A percentile compares a stretch with the other conserved stretches of the same genome.
These are phyloP conservation scores for Neocatenulostroma microsporum DNA, from an alignment of 2,329 filamentous ascomycete genomes.

Conservation along the genomic window DNA sequence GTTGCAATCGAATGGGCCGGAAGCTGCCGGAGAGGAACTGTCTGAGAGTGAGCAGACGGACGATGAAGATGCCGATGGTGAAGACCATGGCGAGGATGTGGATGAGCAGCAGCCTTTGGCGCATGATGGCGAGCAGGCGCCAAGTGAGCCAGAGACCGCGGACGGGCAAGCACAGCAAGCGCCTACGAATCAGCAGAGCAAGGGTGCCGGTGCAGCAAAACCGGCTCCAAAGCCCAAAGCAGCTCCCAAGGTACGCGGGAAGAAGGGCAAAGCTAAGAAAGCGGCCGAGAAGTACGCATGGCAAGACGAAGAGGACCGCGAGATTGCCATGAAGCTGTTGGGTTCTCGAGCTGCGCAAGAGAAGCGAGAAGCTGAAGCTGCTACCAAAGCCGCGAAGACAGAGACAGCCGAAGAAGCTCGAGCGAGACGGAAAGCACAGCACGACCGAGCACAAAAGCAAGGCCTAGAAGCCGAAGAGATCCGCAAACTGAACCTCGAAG, in stretches of 20 bases:
- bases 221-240: constrained; percentile 21
- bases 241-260: constrained; percentile 52
- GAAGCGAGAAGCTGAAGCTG: constrained; percentile 57
- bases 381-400: constrained; percentile 53
- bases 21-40: constrained; percentile 9
- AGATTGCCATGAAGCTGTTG: constrained; percentile 75
- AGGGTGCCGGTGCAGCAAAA: constrained; percentile 20
- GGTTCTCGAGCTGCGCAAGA: constrained; percentile 63
- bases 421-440: constrained; percentile 69
- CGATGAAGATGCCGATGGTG: constrained; percentile 22
- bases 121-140: constrained; percentile 23
- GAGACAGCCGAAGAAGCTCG: constrained; percentile 59
- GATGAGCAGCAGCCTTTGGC: constrained; percentile 9
- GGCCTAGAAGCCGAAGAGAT: constrained; percentile 68
- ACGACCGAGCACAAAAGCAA: constrained; percentile 66
- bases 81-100: constrained; percentile 28
- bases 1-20: constrained; percentile 26
- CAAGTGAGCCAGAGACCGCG: too few relatives aligned
- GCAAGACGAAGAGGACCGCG: constrained; percentile 90
- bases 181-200: neutral
- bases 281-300: constrained; percentile 82
- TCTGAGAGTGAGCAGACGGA: constrained; percentile 21
- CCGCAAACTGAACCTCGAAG: constrained; percentile 53
- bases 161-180: too few relatives aligned
- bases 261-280: constrained; percentile 77